Percentiles rank a stretch among this genome's conserved stretches.
These are phyloP conservation scores for Boletus pseudopeckii DNA, from an alignment of 768 basidiomycete species.

Conservation along the genomic window DNA sequence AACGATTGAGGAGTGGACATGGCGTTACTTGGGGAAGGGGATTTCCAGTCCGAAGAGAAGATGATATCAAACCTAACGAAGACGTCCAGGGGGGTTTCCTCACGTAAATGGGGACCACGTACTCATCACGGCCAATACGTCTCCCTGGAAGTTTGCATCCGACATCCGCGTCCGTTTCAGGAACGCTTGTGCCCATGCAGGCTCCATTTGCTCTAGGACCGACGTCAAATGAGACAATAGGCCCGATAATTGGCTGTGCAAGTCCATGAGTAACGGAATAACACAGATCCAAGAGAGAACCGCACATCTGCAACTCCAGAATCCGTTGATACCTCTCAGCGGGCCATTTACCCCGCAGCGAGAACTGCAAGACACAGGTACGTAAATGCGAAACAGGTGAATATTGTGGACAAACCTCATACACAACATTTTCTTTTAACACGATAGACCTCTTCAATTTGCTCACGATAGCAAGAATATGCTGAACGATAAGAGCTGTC, in stretches of 20 bases:
- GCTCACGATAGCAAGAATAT: conserved; percentile 67
- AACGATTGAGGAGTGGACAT: conserved; percentile 54
- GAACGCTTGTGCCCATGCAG: conserved; percentile 74
- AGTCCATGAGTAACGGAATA: conserved; percentile 2
- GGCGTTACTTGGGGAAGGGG: conserved; percentile 87
- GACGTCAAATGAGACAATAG: conserved; percentile 73
- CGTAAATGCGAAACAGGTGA: neutral
- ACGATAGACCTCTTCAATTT: conserved; percentile 65
- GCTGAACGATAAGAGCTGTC: conserved; percentile 53
- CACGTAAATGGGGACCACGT: conserved; percentile 16
- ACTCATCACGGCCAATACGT: conserved; percentile 81
- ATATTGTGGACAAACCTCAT: conserved; percentile 48
- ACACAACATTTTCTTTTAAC: conserved; percentile 55
- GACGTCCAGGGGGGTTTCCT: neutral
- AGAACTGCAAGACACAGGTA: conserved; percentile 47
- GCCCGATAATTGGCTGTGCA: conserved; percentile 58
- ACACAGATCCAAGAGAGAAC: neutral
- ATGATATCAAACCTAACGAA: conserved; percentile 66
- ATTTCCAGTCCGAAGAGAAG: conserved; percentile 65
- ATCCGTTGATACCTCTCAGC: conserved; percentile 70
- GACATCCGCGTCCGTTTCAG: conserved; percentile 69
- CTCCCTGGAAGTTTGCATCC: conserved; percentile 81
- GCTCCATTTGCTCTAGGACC: conserved; percentile 67
- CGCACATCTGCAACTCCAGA: conserved; percentile 65
- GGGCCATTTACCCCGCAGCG: conserved; percentile 76